Percentiles rank a stretch among this genome's conserved stretches.
Conservation (phyloP, 768 basidiomycete genomes). For the Panaeolus cyanescens region DNA sequence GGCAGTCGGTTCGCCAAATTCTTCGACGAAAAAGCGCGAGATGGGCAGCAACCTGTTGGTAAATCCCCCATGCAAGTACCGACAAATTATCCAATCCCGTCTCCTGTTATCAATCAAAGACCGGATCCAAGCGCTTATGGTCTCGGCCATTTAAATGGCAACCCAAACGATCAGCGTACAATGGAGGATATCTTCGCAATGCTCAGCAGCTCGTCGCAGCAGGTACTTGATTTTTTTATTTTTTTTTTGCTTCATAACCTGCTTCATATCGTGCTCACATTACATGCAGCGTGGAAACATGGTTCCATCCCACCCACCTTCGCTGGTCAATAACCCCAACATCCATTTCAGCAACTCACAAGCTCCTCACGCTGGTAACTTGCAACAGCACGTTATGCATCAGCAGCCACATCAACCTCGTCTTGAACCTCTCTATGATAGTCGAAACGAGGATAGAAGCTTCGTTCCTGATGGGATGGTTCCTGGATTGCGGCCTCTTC, state of each 20-base stretch:
- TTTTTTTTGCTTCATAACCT: background rate
- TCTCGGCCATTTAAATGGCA: conserved; percentile 25
- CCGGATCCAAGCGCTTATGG: conserved; percentile 44
- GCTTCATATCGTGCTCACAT: conserved; percentile 2
- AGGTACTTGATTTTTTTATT: conserved; percentile 47
- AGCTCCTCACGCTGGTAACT: conserved; percentile 37
- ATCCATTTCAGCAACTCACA: conserved; percentile 32
- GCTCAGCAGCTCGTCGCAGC: conserved; percentile 67
- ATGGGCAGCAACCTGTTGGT: conserved; percentile 30
- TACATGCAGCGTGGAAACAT: conserved; percentile 34
- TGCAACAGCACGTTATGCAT: conserved; percentile 43
- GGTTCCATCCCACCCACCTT: conserved; percentile 22
- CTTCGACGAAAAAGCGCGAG: conserved; percentile 74
- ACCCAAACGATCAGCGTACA: conserved; percentile 53
- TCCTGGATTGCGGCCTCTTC: conserved; percentile 73
- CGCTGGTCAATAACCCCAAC: conserved; percentile 22
- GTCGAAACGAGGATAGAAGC: conserved; percentile 70
- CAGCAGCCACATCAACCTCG: conserved; percentile 51
- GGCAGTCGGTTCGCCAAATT: conserved; percentile 89
- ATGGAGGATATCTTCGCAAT: conserved; percentile 85
- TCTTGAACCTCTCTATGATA: conserved; percentile 72
- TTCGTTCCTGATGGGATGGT: conserved; percentile 88
- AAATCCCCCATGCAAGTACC: conserved; percentile 36
- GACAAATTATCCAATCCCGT: conserved; percentile 43
- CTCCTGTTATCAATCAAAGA: conserved; percentile 48